These are phyloP conservation scores for Leccinum disarticulatum DNA, from an alignment of 768 basidiomycete species.

Conservation along the genomic window DNA sequence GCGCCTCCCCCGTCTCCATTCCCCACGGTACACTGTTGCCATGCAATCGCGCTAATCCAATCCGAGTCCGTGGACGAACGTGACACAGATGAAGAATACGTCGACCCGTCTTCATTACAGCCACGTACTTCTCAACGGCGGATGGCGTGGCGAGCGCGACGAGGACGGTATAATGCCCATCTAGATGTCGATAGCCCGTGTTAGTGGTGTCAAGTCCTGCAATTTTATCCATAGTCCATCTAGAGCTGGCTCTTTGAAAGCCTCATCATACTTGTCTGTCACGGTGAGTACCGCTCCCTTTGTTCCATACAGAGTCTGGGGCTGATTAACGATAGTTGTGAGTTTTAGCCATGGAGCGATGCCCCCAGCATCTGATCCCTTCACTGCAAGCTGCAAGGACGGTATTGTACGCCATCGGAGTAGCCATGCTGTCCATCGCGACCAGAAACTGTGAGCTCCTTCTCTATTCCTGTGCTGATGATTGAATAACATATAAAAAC, in stretches of 20 bases:
- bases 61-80: conserved; percentile 47
- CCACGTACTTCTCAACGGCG: no score
- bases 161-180: no score
- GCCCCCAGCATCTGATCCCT: conserved; percentile 1
- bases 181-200: no score
- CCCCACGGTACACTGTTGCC: conserved; percentile 41
- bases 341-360: not conserved
- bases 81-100: conserved; percentile 42
- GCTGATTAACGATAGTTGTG: conserved; percentile 18
- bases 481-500: no score
- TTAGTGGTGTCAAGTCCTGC: no score
- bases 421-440: conserved; percentile 6
- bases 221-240: no score
- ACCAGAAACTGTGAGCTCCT: conserved; percentile 36
- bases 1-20: conserved; percentile 34
- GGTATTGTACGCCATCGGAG: conserved; percentile 9
- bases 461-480: not conserved
- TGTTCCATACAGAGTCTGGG: no score
- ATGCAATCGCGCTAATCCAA: conserved; percentile 35
- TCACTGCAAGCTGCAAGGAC: conserved; percentile 27
- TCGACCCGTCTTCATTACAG: no score
- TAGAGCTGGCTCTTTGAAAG: no score
- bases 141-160: no score
- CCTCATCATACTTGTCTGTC: no score
- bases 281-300: no score